Percentiles rank a stretch among this genome's conserved stretches.
phyloP scores from a whole-genome alignment of 805 yeast species.

The Candida ascalaphidarum region DNA sequence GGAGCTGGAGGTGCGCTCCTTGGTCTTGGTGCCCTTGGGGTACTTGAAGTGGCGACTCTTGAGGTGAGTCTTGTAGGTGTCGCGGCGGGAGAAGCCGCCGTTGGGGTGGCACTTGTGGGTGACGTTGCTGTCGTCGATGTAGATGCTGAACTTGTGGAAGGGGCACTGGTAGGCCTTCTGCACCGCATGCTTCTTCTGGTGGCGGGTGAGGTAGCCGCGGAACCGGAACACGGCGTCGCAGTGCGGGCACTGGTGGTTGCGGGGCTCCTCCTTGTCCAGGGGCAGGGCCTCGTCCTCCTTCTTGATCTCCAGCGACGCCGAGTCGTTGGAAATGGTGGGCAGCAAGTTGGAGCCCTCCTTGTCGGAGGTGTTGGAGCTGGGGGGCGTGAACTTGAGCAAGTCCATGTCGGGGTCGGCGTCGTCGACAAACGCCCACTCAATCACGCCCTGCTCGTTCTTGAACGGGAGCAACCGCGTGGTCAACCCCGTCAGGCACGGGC shows the following conservation, averaged over 20 bases:
- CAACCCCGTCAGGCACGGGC: conserved; percentile 42
- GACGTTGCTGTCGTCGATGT: conserved; percentile 29
- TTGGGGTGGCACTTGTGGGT: conserved; percentile 45
- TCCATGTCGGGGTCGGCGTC: conserved; percentile 20
- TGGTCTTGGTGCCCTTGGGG: conserved; percentile 46
- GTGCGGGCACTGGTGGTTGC: conserved; percentile 35
- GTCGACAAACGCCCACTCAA: conserved; percentile 50
- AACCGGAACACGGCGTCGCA: conserved; percentile 43
- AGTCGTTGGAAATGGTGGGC: conserved; percentile 31
- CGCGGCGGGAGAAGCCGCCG: conserved; percentile 53
- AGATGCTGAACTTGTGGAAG: conserved; percentile 11
- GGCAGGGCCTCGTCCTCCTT: conserved; percentile 4
- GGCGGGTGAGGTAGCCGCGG: conserved; percentile 48
- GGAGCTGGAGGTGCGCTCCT: conserved; percentile 30
- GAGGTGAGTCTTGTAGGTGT: conserved; percentile 50
- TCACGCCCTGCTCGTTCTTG: conserved; percentile 44
- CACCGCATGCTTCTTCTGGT: conserved; percentile 23
- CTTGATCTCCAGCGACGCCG: conserved; percentile 12
- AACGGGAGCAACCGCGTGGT: conserved; percentile 44
- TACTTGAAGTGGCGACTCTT: conserved; percentile 49
- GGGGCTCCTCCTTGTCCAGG: conserved; percentile 8
- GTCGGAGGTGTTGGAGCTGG: conserved; percentile 1
- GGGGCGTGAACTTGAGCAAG: conserved; percentile 12
- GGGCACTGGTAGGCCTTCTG: not conserved
- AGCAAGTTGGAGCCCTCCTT: conserved; percentile 11